phyloP scores from a whole-genome alignment of 345 rosid species.

The Heritiera fomes region DNA sequence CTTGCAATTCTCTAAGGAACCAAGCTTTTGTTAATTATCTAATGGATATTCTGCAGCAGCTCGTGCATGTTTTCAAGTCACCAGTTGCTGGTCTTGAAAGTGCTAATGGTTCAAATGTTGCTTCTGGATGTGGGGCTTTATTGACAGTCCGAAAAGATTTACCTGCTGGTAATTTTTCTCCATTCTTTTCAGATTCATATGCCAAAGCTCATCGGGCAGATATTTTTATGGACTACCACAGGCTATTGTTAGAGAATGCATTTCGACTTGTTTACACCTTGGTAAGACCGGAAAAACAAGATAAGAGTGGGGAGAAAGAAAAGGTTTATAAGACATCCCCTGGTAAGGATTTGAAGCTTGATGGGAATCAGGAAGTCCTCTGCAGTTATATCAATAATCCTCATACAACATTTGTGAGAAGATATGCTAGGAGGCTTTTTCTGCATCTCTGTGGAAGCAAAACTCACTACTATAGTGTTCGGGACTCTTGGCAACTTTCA shows the following conservation, averaged over 20 bases:
- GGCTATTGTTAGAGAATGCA: conserved; percentile 88
- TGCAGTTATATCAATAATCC: conserved; percentile 97
- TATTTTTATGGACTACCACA: conserved; percentile 86
- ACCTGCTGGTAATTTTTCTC: conserved; percentile 92
- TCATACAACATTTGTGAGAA: conserved; percentile 88
- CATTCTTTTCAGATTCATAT: conserved; percentile 98
- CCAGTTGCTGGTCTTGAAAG: conserved; percentile 57
- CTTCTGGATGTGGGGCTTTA: conserved; percentile 94
- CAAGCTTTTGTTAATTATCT: conserved; percentile 88
- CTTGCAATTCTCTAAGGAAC: conserved; percentile 77
- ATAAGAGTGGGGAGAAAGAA: conserved; percentile 88
- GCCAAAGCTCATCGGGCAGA: conserved; percentile 87
- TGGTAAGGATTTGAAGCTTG: conserved; percentile 87
- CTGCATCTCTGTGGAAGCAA: conserved; percentile 97
- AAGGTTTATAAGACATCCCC: conserved; percentile 59
- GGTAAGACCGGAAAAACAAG: conserved; percentile 98
- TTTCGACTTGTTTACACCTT: conserved; percentile 85
- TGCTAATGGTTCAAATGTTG: conserved; percentile 59
- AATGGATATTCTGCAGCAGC: conserved; percentile 95
- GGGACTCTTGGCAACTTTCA: conserved; percentile 97
- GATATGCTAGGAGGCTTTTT: conserved; percentile 96
- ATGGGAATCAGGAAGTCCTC: conserved; percentile 93
- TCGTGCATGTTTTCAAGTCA: conserved; percentile 83
- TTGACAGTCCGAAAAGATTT: conserved; percentile 87
- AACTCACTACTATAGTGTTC: conserved; percentile 88